phyloP scores from a whole-genome alignment of 257 asterid genomes.

The Striga asiatica region DNA sequence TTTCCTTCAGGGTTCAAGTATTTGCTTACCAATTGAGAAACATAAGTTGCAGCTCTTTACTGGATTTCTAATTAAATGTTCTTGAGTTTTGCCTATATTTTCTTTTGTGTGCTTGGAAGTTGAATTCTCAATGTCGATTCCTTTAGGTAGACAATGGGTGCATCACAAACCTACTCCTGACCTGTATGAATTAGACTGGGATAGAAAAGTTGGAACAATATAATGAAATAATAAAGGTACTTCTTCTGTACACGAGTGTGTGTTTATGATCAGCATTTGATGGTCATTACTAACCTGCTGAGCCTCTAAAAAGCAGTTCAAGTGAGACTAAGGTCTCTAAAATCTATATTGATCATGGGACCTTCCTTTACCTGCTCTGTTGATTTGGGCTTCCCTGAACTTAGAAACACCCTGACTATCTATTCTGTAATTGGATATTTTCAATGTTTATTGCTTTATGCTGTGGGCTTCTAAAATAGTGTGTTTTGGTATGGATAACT shows the following conservation, averaged over 20 bases:
- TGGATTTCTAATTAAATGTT: background rate
- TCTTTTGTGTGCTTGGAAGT: background rate
- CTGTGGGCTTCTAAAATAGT: too few relatives aligned
- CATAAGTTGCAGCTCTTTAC: conserved; percentile 5
- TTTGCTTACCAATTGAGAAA: background rate
- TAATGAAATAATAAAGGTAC: conserved; percentile 63
- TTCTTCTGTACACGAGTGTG: conserved; percentile 1
- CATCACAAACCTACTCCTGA: conserved; percentile 59
- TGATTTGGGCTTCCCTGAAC: too few relatives aligned
- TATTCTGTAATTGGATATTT: too few relatives aligned
- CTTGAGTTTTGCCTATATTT: background rate
- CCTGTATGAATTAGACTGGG: conserved; percentile 78
- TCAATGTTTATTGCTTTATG: too few relatives aligned
- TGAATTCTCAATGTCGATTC: conserved; percentile 17
- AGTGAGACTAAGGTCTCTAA: too few relatives aligned
- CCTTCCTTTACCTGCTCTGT: too few relatives aligned
- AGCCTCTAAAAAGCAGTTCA: too few relatives aligned
- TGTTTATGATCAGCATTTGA: background rate
- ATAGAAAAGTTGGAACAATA: conserved; percentile 81
- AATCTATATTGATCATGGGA: too few relatives aligned
- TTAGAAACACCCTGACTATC: too few relatives aligned
- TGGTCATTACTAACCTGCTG: too few relatives aligned
- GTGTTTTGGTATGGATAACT: too few relatives aligned
- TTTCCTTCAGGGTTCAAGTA: background rate
- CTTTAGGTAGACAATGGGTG: conserved; percentile 87